Evolutionary conservation across 1,284 basidiomycete genomes (phyloP).

Genomic region (Cutaneotrichosporon sp.): DNA sequence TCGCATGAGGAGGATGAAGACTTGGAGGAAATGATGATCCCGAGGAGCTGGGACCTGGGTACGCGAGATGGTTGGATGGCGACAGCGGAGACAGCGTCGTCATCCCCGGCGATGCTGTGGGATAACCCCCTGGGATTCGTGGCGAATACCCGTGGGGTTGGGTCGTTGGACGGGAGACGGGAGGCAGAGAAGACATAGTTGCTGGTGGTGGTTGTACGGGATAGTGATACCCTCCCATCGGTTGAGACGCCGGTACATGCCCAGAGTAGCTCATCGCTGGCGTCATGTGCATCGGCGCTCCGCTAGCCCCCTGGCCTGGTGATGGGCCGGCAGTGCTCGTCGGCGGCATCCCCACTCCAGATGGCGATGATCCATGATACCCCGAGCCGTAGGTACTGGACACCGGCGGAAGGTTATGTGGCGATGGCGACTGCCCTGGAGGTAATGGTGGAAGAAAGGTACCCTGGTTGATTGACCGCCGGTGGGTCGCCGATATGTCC

Average conservation of each 20-base stretch:
- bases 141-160: slow-evolving; percentile 19
- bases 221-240: slow-evolving; percentile 17
- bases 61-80: slow-evolving; percentile 15
- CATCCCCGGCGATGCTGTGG: slow-evolving; percentile 15
- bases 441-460: slow-evolving; percentile 21
- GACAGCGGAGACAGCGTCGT: slow-evolving; percentile 17
- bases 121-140: slow-evolving; percentile 16
- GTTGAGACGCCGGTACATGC: slow-evolving; percentile 14
- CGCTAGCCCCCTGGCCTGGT: neutral
- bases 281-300: slow-evolving; percentile 13
- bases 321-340: slow-evolving; percentile 1
- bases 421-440: slow-evolving; percentile 7
- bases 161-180: neutral
- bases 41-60: slow-evolving; percentile 5
- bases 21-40: slow-evolving; percentile 14
- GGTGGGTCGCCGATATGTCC: slow-evolving; percentile 14
- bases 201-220: slow-evolving; percentile 13
- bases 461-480: slow-evolving; percentile 18
- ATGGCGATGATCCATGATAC: slow-evolving; percentile 13
- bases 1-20: slow-evolving; percentile 8
- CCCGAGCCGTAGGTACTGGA: slow-evolving; percentile 12
- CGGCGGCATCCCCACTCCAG: neutral
- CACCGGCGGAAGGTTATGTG: slow-evolving; percentile 21
- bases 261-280: slow-evolving; percentile 19
- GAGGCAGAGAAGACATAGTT: slow-evolving; percentile 16